A percentile compares a stretch with the other conserved stretches of the same genome.
Evolutionary conservation across 352 stramenopile species (phyloP).

Genomic region (Globisporangium yorkense): DNA sequence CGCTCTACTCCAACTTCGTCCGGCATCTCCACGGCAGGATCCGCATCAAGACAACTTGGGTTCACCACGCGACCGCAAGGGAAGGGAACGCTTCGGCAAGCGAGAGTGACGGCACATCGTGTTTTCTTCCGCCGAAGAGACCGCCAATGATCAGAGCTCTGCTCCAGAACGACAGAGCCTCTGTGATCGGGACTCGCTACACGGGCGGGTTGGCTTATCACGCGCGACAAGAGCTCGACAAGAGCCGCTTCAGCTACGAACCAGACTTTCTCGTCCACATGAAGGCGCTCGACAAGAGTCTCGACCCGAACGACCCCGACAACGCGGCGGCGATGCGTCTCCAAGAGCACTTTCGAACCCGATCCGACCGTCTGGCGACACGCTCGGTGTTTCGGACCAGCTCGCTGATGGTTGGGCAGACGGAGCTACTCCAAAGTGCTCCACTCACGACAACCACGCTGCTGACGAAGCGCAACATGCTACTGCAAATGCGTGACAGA

Average conservation of each 20-base stretch:
- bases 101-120: background rate
- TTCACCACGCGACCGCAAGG: constrained; percentile 10
- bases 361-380: constrained; percentile 24
- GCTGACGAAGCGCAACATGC: constrained; percentile 62
- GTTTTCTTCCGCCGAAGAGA: constrained; percentile 10
- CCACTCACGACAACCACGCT: background rate
- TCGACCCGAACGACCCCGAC: constrained; percentile 78
- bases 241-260: constrained; percentile 44
- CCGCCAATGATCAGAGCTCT: constrained; percentile 6
- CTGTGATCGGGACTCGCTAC: constrained; percentile 5
- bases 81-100: background rate
- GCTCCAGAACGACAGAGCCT: constrained; percentile 1
- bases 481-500: constrained; percentile 50
- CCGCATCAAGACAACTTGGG: constrained; percentile 36
- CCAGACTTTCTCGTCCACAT: constrained; percentile 57
- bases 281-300: constrained; percentile 15
- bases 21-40: constrained; percentile 45
- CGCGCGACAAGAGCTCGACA: constrained; percentile 15
- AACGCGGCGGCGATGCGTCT: constrained; percentile 47
- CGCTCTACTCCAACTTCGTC: constrained; percentile 28
- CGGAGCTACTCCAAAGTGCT: background rate
- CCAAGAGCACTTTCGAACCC: constrained; percentile 31
- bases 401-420: constrained; percentile 12
- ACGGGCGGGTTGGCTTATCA: background rate
- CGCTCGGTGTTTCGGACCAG: constrained; percentile 43